Evolutionary conservation across 2,329 filamentous ascomycete genomes (phyloP), one percentile per base, ranked within the genome.

Genomic region (Canariomyces notabilis): DNA sequence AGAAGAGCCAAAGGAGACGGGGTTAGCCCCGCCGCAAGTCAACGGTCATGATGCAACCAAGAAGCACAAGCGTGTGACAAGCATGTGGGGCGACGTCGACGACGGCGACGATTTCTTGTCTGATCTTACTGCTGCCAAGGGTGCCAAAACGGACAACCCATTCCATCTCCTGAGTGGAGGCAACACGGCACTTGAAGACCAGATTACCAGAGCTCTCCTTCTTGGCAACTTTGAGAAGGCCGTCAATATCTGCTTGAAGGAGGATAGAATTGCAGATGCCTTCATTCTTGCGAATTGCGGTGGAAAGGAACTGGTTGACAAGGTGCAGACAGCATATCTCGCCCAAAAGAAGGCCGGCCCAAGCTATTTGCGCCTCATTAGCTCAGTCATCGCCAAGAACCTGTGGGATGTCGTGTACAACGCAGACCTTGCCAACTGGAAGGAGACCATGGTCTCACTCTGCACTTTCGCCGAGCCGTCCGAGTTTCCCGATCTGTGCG

Each of bases 381-480:
- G 87, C 42, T 95, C 91, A 5, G 88, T 98, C 42, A 90, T 95
- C 47, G 83, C 87, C 52, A 97, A 97, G 74, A 96, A 98, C 61
- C 76, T 98, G 2, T 97, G 91, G 93, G 93, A 98, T 68, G 79
- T 97, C 37, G 93, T 97, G 6, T 89, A 97, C 69, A 98, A 98
- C 61, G 93, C 91, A 6, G 87, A 96, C 61, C 72, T 98, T 37
- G 77, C 79, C 42, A 87, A 93, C 67, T 98, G 93, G 94, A 97
- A 94, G 69, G 93, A 97, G 67, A 84, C 91, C 3, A 94, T 98
- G 87, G 90, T 89, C 21, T 87, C 90, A 1, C 73, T 98, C 44
- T 98, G 93, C 76, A 97, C 93, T 1, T 98, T 91, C 66, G 93
- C 93, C 1, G 85, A 94, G 53, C 85, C 89, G 36, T 79, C 80